Conservation (phyloP, 75 land plant genomes). For the Sequoia sempervirens region DNA sequence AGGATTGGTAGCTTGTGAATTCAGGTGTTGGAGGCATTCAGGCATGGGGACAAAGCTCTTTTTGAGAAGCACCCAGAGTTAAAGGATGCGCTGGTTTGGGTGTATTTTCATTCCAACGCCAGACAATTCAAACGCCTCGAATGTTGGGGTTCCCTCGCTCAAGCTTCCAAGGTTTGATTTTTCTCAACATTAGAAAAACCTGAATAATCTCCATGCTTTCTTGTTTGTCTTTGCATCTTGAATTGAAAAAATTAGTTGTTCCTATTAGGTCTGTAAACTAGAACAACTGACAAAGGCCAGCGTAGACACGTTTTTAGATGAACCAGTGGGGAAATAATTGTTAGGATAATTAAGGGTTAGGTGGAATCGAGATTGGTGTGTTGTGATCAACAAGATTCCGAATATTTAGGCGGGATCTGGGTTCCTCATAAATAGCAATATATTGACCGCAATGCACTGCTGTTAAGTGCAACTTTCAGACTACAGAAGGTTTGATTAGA, state of each 20-base stretch:
- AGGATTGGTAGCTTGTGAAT: not conserved
- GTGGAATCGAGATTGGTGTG: too few species aligned
- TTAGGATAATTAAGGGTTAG: too few species aligned
- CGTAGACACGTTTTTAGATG: too few species aligned
- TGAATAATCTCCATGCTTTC: not conserved
- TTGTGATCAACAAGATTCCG: too few species aligned
- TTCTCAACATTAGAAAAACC: not conserved
- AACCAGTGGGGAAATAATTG: too few species aligned
- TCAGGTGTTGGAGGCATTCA: constrained; percentile 71
- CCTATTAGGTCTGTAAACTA: not conserved
- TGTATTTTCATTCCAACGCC: constrained; percentile 82
- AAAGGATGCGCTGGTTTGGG: constrained; percentile 77
- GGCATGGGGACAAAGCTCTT: constrained; percentile 59
- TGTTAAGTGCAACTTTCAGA: too few species aligned
- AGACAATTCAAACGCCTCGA: constrained; percentile 79
- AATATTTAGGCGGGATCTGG: too few species aligned
- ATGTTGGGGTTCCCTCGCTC: constrained; percentile 83
- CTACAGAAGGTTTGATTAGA: too few species aligned
- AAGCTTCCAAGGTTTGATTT: constrained; percentile 40
- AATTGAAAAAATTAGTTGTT: not conserved
- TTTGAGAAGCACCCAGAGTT: constrained; percentile 54
- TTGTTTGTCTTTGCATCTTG: not conserved
- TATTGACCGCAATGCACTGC: too few species aligned
- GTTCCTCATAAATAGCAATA: too few species aligned
- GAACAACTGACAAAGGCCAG: not conserved